Conservation (phyloP, 805 yeast genomes). For the Ogataea sp. region DNA sequence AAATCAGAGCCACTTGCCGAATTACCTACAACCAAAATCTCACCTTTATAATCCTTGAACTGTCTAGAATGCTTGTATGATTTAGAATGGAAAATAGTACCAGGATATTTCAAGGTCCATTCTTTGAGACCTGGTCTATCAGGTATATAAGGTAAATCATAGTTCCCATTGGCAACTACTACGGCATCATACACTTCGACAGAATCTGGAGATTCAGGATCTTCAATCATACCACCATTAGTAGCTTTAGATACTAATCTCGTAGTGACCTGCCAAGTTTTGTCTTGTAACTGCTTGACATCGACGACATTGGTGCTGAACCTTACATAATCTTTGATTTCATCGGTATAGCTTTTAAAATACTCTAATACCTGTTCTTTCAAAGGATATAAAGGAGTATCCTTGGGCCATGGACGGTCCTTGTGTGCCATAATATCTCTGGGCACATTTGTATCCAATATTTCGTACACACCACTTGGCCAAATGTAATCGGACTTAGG, state of each 20-base stretch:
- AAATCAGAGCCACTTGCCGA: slow-evolving; percentile 70
- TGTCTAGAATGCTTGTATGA: slow-evolving; percentile 39
- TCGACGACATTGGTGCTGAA: slow-evolving; percentile 41
- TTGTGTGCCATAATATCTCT: slow-evolving; percentile 59
- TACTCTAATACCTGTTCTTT: slow-evolving; percentile 53
- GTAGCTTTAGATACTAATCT: slow-evolving; percentile 24
- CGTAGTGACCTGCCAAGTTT: slow-evolving; percentile 37
- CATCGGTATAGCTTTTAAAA: slow-evolving; percentile 41
- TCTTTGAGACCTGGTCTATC: slow-evolving; percentile 42
- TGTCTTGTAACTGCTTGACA: slow-evolving; percentile 21
- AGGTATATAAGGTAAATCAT: slow-evolving; percentile 53
- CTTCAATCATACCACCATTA: slow-evolving; percentile 19
- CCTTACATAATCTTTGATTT: slow-evolving; percentile 28
- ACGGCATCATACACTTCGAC: slow-evolving; percentile 52
- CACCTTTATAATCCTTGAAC: slow-evolving; percentile 27
- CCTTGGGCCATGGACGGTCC: slow-evolving; percentile 39
- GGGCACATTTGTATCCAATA: slow-evolving; percentile 64
- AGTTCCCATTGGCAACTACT: slow-evolving; percentile 56
- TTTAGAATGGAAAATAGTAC: slow-evolving; percentile 48
- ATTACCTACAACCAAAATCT: slow-evolving; percentile 62
- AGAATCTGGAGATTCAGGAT: slow-evolving; percentile 10
- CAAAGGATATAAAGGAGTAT: slow-evolving; percentile 43
- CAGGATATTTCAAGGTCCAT: slow-evolving; percentile 37
- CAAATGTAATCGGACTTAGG: slow-evolving; percentile 24
- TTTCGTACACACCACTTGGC: slow-evolving; percentile 54